Base-by-base conservation (phyloP, 306 rosid species). In the Citrullus colocynthis region DNA sequence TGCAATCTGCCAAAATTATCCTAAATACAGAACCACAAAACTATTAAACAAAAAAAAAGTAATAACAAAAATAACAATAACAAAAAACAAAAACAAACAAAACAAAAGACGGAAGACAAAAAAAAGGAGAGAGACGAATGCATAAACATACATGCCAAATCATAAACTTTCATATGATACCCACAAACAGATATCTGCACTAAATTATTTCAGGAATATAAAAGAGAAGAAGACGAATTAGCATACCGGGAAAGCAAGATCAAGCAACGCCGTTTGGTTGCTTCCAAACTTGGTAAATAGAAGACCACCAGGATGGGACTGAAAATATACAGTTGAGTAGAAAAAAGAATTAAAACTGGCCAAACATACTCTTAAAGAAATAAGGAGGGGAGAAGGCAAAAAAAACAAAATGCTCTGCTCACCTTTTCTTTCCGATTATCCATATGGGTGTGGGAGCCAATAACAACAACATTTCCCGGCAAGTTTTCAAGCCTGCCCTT, bases 161-260 rank as follows among this genome's bases (percentile, higher is more conserved):
- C 1, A 32, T 32, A 32, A 32, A 32, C 36, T 32, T 32, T 32
- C 36, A 32, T 32, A 32, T 32, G 3, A 32, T 32, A 32, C 36
- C 36, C 36, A 32, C 36, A 32, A 32, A 32, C 4, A 32, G 36
- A 32, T 32, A 32, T 32, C 36, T 32, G 36, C 36, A 32, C 36
- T 32, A 2, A 2, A 32, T 32, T 32, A 32, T 32, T 32, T 32
- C 36, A 32, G 36, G 36, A 32, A 32, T 32, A 32, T 32, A 32
- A 3, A 32, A 32, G 36, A 65, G 76, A 76, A 74, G n/a, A 66
- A 12, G 66, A 13, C 1, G 17, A 83, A 57, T 56, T 80, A 57
- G 69, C 81, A 75, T 95, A 92, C 98, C 92, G 96, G 97, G 80
- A 92, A 89, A 76, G 98, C 93, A 86, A 94, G 96, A 89, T 95